Base-by-base conservation (phyloP, 305 asterid species). In the Petunia hybrid region DNA sequence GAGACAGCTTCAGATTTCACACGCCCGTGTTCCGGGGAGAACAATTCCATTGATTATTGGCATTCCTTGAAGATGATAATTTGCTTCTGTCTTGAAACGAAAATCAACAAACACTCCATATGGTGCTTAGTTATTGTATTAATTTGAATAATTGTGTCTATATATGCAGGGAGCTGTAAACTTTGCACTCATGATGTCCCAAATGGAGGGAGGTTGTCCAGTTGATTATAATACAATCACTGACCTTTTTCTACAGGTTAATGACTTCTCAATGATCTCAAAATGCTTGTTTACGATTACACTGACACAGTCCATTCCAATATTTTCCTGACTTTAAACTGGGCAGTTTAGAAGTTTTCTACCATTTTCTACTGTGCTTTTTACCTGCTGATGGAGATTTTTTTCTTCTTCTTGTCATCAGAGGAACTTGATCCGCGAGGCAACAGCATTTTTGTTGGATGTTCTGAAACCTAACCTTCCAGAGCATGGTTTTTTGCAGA, bases 131-230 rank as follows among this genome's bases (percentile, higher is more conserved):
- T 51, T 53, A 1, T 46, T 53, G 8, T 46, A 74, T 53, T 74
- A 6, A 53, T 74, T 60, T 74, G 78, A 51, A 74, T 6, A 56
- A 42, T 40, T 78, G 68, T 77, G 35, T 57, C 83, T 85, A 80
- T 81, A 78, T 89, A 53, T 82, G 83, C 88, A 97, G 99, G 99
- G 99, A 86, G 99, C 99, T 82, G 99, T 97, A 76, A 97, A 97
- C 90, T 97, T 97, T 87, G 97, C 99, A 57, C 97, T 93, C 76
- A 97, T 97, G 99, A 95, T 97, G 99, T 97, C 99, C 76, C 99
- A 97, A 92, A 97, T 97, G 99, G 99, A 97, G 86, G 99, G 99
- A 63, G 99, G 99, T 31, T 97, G 99, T 79, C 99, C 99, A 2
- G 90, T 97, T 82, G 99, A 97, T 87, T 97, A 92, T 89, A 97